phyloP scores from a whole-genome alignment of 306 rosid species.

The Castanopsis chinensis region DNA sequence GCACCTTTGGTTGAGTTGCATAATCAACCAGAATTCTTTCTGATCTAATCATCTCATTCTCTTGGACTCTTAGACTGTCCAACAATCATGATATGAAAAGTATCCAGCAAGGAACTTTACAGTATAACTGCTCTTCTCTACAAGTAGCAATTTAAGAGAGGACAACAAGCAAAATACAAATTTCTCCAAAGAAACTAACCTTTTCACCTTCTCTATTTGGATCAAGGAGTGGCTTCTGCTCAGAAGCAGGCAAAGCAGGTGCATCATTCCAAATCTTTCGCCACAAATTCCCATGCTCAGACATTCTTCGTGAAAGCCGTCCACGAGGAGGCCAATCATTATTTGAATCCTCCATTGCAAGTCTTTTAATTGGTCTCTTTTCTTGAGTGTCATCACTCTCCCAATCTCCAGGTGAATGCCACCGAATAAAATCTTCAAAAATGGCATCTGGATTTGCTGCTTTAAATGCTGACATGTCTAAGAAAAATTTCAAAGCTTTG shows the following conservation, averaged over 20 bases:
- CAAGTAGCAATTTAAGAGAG: neutral
- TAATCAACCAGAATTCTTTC: neutral
- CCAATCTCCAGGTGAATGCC: slow-evolving; percentile 99
- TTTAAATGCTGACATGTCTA: slow-evolving; percentile 97
- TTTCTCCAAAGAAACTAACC: slow-evolving; percentile 34
- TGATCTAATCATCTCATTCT: neutral
- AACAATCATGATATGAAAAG: neutral
- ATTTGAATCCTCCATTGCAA: slow-evolving; percentile 32
- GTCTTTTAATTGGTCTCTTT: slow-evolving; percentile 38
- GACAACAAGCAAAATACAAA: neutral
- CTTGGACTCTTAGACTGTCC: neutral
- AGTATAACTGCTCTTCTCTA: neutral
- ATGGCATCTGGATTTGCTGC: slow-evolving; percentile 93
- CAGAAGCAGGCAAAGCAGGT: slow-evolving; percentile 72
- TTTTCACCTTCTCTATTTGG: slow-evolving; percentile 97
- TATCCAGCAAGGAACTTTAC: neutral
- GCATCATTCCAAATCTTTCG: slow-evolving; percentile 78
- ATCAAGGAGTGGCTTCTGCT: slow-evolving; percentile 91
- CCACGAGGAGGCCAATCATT: slow-evolving; percentile 82
- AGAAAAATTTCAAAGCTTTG: slow-evolving; percentile 28
- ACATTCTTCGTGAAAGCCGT: slow-evolving; percentile 88
- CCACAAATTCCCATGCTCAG: slow-evolving; percentile 92
- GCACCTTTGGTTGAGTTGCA: neutral
- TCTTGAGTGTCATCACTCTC: slow-evolving; percentile 44
- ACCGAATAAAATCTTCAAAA: slow-evolving; percentile 94